Evolutionary conservation across 2,329 filamentous ascomycete genomes (phyloP), one percentile per base, ranked within the genome.

Genomic region (Xylaria polymorpha): DNA sequence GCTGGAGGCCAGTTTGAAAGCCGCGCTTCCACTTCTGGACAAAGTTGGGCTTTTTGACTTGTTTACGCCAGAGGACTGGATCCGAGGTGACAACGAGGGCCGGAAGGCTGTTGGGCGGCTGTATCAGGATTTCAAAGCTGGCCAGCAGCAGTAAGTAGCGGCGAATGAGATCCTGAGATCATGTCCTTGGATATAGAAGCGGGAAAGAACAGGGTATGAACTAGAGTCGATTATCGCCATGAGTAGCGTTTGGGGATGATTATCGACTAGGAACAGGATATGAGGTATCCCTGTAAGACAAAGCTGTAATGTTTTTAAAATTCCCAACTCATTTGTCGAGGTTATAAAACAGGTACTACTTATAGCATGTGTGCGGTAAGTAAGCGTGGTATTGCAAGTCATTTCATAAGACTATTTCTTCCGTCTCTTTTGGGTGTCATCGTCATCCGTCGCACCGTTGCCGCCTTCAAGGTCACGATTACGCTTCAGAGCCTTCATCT

Each of bases 401-500:
- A 41, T 66, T 41, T 61, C 64, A 69, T 69, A 60, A 55, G 56
- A 29, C 71, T 68, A 80, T 66, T 79, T 79, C 75, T 76, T 82
- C 60, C 77, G 77, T 73, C 77, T 81, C 73, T 81, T 83, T 68
- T 79, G 73, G 63, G 76, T 76, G 35, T 83, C 81, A 48, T 82
- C 85, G 61, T 86, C 85, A 14, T 83, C 83, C 18, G 76, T 83
- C 4, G 83, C 85, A 61, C 87, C 88, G 29, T 84, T 85, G 50
- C 85, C 86, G 60, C 83, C 84, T 61, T 86, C 85, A 29, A 88
- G 82, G 71, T 90, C 90, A 64, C 93, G 88, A 72, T 87, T 90
- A 73, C 96, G 87, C 88, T 98, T 99, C 74, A 99, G 82, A 74
- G 94, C 96, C 90, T 99, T 99, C 94, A 99, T 98, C 89, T 99